phyloP scores from a whole-genome alignment of 257 asterid genomes.

The Przewalskia tangutica region DNA sequence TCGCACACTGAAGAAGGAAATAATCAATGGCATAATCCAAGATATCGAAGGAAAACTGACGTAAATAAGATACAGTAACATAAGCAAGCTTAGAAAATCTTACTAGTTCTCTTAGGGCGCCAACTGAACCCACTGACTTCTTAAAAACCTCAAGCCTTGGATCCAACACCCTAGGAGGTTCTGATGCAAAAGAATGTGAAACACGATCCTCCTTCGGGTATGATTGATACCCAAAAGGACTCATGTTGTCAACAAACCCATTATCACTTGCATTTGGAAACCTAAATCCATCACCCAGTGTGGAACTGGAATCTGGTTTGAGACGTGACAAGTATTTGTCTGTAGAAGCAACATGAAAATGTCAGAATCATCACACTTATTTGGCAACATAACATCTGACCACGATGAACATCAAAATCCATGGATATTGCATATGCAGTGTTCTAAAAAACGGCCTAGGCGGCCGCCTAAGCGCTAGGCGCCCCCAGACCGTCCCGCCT shows the following conservation, averaged over 20 bases:
- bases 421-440: neutral
- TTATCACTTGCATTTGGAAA: constrained; percentile 36
- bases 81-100: constrained; percentile 8
- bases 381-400: constrained; percentile 5
- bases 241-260: constrained; percentile 42
- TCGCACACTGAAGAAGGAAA: constrained; percentile 46
- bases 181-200: constrained; percentile 36
- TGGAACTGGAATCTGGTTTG: constrained; percentile 49
- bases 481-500: too few relatives aligned
- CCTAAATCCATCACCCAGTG: constrained; percentile 49
- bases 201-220: constrained; percentile 43
- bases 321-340: constrained; percentile 56
- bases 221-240: constrained; percentile 45
- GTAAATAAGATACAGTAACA: neutral
- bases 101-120: constrained; percentile 74
- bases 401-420: neutral
- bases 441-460: too few relatives aligned
- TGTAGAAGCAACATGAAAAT: constrained; percentile 26
- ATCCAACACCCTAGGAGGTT: constrained; percentile 41
- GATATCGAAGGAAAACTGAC: constrained; percentile 1
- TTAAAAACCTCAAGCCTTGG: constrained; percentile 58
- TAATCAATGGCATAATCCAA: constrained; percentile 3
- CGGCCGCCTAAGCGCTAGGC: too few relatives aligned
- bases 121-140: constrained; percentile 54
- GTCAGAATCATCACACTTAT: constrained; percentile 14